phyloP scores from a whole-genome alignment of 371 early-diverging fungal genomes.

The Mortierella sp. region DNA sequence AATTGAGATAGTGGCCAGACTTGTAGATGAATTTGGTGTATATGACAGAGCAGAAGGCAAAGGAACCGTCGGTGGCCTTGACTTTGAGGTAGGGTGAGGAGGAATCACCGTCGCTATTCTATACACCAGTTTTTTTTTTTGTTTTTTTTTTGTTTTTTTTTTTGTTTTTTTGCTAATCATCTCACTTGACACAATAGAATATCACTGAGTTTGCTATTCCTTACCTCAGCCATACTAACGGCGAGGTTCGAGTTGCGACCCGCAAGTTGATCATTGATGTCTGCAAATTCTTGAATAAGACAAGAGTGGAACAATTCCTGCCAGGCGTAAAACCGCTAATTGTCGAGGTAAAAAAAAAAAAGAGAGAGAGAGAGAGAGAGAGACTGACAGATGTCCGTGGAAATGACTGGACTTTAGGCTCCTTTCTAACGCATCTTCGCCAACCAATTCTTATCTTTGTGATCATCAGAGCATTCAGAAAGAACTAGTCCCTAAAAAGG shows the following conservation, averaged over 20 bases:
- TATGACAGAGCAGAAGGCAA: constrained; percentile 40
- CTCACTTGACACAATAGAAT: constrained; percentile 45
- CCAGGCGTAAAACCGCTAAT: constrained; percentile 53
- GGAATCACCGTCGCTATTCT: not conserved
- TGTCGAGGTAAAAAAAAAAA: constrained; percentile 40
- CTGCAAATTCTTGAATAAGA: constrained; percentile 58
- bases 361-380: too few relatives aligned
- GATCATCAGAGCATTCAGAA: constrained; percentile 42
- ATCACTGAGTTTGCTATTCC: constrained; percentile 73
- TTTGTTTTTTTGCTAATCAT: not conserved
- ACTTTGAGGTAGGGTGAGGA: constrained; percentile 35
- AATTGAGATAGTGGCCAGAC: constrained; percentile 67
- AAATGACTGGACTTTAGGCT: not conserved
- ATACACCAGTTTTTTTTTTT: not conserved
- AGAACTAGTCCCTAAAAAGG: constrained; percentile 37
- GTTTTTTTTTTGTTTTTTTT: not conserved
- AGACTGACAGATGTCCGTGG: not conserved
- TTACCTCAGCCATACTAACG: constrained; percentile 72
- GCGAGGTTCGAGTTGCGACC: constrained; percentile 77
- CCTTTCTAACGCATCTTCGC: not conserved
- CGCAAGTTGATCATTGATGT: constrained; percentile 69
- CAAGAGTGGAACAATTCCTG: constrained; percentile 53
- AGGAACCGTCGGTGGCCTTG: constrained; percentile 48
- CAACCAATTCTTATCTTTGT: not conserved
- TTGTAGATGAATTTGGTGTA: constrained; percentile 66